phyloP scores from a whole-genome alignment of 192 early-diverging fungal species.

The Mortierella claussenii region DNA sequence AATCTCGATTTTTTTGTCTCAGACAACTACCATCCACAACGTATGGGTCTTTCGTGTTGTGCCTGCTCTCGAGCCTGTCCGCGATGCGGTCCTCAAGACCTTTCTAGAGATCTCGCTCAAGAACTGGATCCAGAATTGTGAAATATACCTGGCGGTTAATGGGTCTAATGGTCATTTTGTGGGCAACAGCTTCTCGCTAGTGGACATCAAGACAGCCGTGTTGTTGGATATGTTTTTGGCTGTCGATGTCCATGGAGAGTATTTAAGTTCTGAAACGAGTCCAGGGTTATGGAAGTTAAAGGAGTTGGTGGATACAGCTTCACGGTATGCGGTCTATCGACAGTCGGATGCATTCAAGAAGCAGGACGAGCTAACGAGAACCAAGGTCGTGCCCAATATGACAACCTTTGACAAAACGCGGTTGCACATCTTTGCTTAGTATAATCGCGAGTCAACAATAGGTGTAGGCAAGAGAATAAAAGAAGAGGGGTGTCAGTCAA shows the following conservation, averaged over 20 bases:
- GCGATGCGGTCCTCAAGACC: constrained; percentile 1
- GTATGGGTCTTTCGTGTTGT: constrained; percentile 36
- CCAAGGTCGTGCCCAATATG: constrained; percentile 19
- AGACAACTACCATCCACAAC: constrained; percentile 32
- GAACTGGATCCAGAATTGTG: constrained; percentile 39
- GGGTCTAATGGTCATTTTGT: constrained; percentile 52
- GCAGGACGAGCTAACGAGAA: constrained; percentile 18
- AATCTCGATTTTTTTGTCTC: constrained; percentile 21
- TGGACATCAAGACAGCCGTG: constrained; percentile 51
- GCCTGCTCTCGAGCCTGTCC: constrained; percentile 5
- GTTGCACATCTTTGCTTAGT: constrained; percentile 19
- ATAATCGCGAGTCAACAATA: no score
- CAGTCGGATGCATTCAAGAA: constrained; percentile 8
- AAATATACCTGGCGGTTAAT: constrained; percentile 41
- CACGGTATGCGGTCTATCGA: constrained; percentile 11
- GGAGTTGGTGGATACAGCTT: constrained; percentile 8
- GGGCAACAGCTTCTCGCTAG: constrained; percentile 53
- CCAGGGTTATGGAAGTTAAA: constrained; percentile 30
- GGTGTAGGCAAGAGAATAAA: no score
- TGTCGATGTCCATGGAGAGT: neutral
- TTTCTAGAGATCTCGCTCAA: constrained; percentile 19
- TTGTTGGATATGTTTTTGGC: constrained; percentile 26
- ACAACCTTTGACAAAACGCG: constrained; percentile 14
- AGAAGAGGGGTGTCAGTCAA: no score
- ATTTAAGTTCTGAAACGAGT: constrained; percentile 2